These are phyloP conservation scores for Colletotrichum sp. DNA, from an alignment of 2,329 filamentous ascomycete genomes.

Conservation along the genomic window DNA sequence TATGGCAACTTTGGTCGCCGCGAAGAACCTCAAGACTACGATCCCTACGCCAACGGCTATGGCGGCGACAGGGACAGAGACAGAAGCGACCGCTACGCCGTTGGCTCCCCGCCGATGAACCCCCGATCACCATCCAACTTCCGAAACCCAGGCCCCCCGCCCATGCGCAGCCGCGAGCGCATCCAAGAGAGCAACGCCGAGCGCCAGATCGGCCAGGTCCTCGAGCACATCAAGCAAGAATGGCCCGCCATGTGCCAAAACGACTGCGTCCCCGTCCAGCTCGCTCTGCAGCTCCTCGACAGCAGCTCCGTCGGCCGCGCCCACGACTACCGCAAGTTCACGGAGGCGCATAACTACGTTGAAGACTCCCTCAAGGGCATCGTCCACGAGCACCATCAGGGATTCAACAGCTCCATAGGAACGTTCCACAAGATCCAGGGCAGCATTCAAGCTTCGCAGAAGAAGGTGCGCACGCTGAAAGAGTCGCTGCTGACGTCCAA, in stretches of 20 bases:
- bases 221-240: constrained; percentile 84
- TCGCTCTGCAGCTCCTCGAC: constrained; percentile 94
- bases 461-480: constrained; percentile 81
- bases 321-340: constrained; percentile 85
- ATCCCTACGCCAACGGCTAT: constrained; percentile 51
- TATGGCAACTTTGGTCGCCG: constrained; percentile 44
- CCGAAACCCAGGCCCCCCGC: constrained; percentile 32
- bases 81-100: constrained; percentile 45
- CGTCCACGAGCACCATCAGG: constrained; percentile 98
- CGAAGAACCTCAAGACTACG: constrained; percentile 63
- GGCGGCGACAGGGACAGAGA: constrained; percentile 38
- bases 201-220: constrained; percentile 65
- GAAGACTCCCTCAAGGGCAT: constrained; percentile 92
- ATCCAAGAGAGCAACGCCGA: constrained; percentile 55
- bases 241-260: constrained; percentile 92
- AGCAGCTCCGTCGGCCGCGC: constrained; percentile 91
- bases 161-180: constrained; percentile 27
- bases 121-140: constrained; percentile 29
- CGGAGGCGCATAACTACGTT: constrained; percentile 83
- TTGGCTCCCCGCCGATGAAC: constrained; percentile 31
- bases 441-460: constrained; percentile 88
- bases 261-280: constrained; percentile 90
- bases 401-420: constrained; percentile 98
- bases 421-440: constrained; percentile 98
- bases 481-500: constrained; percentile 84